phyloP scores from a whole-genome alignment of 306 rosid species.

The Comarum palustre region DNA sequence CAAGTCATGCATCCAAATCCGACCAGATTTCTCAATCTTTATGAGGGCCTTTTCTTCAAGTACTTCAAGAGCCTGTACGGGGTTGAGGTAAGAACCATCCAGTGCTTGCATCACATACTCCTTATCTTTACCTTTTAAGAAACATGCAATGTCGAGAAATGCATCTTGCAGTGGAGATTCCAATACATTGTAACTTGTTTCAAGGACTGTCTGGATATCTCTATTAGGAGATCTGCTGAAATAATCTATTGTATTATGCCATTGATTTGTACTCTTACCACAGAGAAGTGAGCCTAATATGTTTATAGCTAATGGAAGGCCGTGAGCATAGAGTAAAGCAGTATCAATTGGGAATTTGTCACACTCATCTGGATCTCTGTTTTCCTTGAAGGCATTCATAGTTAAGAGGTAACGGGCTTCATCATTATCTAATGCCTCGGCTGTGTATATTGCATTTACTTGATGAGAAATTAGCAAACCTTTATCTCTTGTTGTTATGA shows the following conservation, averaged over 20 bases:
- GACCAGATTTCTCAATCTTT: background rate
- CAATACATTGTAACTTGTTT: conserved; percentile 29
- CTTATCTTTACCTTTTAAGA: conserved; percentile 16
- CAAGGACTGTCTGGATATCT: background rate
- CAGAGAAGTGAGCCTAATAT: conserved; percentile 36
- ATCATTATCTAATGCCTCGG: background rate
- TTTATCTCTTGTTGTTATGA: background rate
- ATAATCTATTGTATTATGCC: background rate
- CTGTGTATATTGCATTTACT: background rate
- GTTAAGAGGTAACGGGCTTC: background rate
- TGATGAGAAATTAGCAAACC: background rate
- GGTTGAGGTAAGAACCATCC: conserved; percentile 24
- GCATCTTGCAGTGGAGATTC: conserved; percentile 16
- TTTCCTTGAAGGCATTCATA: background rate
- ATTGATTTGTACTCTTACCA: conserved; percentile 18
- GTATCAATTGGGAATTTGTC: background rate
- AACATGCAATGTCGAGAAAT: conserved; percentile 41
- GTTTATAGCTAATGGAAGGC: conserved; percentile 37
- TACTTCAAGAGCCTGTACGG: background rate
- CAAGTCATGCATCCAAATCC: conserved; percentile 41
- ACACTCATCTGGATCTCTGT: background rate
- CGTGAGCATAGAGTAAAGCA: background rate
- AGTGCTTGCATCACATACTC: conserved; percentile 34
- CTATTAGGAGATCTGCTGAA: background rate
- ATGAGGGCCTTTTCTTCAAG: background rate